Evolutionary conservation across 2,329 filamentous ascomycete species (phyloP), one percentile per base, ranked within the genome.

Genomic region (Colletotrichum coccodes): DNA sequence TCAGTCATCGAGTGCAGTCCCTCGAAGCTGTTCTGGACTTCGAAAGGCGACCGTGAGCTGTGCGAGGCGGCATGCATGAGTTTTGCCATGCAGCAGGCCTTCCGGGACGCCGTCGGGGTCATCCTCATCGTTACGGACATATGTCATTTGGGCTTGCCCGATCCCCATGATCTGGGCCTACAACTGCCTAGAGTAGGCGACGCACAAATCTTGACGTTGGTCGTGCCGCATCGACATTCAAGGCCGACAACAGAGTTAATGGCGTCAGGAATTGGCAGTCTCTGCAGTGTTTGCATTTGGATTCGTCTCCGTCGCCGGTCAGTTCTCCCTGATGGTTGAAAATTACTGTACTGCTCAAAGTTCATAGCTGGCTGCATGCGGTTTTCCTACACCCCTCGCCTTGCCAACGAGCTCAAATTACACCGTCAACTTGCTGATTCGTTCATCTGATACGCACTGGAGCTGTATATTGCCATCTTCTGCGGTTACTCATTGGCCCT

Each of bases 381-480:
- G 21, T 64, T 64, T 42, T 64, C 58, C 52, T 64, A 64, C 4
- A 52, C 58, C 21, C 60, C 42, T 4, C 60, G 32, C 23, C 23
- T 64, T 1, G 60, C 60, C 6, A 57, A 57, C 30, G 60, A 58
- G 23, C 60, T 52, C 0, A 52, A 64, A 52, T 34, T 64, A 21
- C 58, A 64, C 26, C 60, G 49, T n/a, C 60, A 64, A 2, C n/a
- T 64, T 30, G 52, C 60, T 23, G 44, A 57, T 26, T 50, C 60
- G 0, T 42, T 64, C 4, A 57, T 58, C 8, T 64, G 60, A 52
- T 58, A 64, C 23, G 52, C 60, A 3, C 21, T 64, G n/a, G 42
- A 64, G 4, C 60, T 58, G 14, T 49, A 64, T n/a, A 38, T 58
- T n/a, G 52, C 60, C 18, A 64, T 64, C 23, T 64, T 64, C n/a